A percentile compares a stretch with the other conserved stretches of the same genome.
These are phyloP conservation scores for Thelonectria discophora DNA, from an alignment of 2,329 filamentous ascomycete genomes.

Conservation along the genomic window DNA sequence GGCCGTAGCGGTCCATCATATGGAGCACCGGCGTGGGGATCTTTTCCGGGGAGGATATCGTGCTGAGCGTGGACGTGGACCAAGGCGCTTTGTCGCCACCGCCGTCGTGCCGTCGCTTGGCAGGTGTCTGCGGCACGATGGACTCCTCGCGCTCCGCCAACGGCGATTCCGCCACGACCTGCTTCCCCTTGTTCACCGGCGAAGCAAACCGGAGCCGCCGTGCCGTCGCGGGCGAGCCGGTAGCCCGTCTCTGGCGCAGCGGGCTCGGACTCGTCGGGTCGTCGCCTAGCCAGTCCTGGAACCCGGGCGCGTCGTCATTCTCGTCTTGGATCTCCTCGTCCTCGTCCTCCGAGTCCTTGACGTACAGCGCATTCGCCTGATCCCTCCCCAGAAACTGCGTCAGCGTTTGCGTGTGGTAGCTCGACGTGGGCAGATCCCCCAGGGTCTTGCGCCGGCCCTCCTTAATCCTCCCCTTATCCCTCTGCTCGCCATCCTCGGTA, in stretches of 20 bases:
- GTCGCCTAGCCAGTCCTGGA: conserved; percentile 47
- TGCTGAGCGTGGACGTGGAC: conserved; percentile 44
- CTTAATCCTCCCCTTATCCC: conserved; percentile 30
- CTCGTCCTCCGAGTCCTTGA: conserved; percentile 54
- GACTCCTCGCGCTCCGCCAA: conserved; percentile 43
- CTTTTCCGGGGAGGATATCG: conserved; percentile 52
- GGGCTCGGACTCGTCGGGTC: conserved; percentile 43
- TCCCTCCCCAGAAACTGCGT: conserved; percentile 50
- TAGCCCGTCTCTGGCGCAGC: conserved; percentile 19
- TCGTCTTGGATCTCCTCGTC: conserved; percentile 27
- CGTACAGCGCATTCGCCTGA: conserved; percentile 28
- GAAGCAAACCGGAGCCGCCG: conserved; percentile 31
- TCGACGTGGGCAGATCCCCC: conserved; percentile 46
- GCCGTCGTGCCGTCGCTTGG: conserved; percentile 28
- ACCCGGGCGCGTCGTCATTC: conserved; percentile 33
- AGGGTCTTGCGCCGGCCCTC: conserved; percentile 43
- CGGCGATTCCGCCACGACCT: neutral
- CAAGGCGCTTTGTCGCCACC: conserved; percentile 53
- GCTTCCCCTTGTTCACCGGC: conserved; percentile 21
- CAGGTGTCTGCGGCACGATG: conserved; percentile 55
- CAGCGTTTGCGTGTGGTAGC: conserved; percentile 54
- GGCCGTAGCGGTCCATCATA: conserved; percentile 52
- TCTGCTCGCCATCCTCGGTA: conserved; percentile 29
- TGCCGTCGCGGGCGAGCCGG: conserved; percentile 24
- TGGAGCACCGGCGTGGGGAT: conserved; percentile 33